Conservation (phyloP, 148 eudicot genomes). For the Beta vulgaris region DNA sequence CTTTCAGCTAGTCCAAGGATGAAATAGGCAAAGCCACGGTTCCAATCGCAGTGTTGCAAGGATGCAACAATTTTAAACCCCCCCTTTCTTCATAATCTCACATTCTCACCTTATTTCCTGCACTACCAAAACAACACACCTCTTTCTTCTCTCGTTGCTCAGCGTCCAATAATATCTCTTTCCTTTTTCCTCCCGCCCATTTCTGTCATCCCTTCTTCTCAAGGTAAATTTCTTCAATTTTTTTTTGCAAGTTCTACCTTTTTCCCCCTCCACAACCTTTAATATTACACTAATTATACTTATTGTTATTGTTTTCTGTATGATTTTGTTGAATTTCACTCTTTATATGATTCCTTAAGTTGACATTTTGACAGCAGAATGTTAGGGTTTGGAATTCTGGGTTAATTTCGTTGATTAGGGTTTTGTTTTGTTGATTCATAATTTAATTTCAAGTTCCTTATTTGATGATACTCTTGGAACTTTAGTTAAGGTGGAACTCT, state of each 20-base stretch:
- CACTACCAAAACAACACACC: background rate
- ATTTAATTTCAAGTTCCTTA: too few relatives aligned
- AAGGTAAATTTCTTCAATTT: background rate
- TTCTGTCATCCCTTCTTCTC: background rate
- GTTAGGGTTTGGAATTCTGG: background rate
- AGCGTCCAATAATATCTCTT: too few relatives aligned
- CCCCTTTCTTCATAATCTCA: too few relatives aligned
- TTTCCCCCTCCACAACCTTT: background rate
- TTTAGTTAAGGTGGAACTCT: too few relatives aligned
- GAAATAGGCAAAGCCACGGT: background rate
- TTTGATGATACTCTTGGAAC: too few relatives aligned
- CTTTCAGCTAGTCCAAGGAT: too few relatives aligned
- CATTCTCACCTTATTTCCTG: background rate
- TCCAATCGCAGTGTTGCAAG: background rate
- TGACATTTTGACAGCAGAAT: background rate
- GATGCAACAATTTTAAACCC: background rate
- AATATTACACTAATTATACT: background rate
- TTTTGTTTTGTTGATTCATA: background rate
- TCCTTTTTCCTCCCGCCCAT: background rate
- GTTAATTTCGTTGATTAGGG: background rate
- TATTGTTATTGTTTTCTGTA: background rate
- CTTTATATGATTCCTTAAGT: background rate
- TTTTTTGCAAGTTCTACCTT: background rate
- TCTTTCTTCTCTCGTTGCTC: background rate
- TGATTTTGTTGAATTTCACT: background rate